Evolutionary conservation across 2,329 filamentous ascomycete genomes (phyloP), one percentile per base, ranked within the genome.

Genomic region (Fusarium sp.): DNA sequence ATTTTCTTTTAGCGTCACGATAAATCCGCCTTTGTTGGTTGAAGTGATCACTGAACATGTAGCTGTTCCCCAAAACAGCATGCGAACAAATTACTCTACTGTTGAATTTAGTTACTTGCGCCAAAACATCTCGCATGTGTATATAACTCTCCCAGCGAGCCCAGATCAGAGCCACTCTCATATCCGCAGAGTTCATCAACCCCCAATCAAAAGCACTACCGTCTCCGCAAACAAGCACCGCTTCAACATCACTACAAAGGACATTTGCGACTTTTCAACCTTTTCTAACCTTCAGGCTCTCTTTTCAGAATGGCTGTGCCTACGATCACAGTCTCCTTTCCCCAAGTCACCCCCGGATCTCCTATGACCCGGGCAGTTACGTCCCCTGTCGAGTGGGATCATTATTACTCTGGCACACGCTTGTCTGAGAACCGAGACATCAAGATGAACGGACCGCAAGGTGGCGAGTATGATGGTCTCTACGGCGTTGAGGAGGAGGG

Each of bases 391-490:
- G 33, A 54, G 10, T 54, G 49, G 35, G 19, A 54, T n/a, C 49
- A 54, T 10, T 27, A 39, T 38, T 41, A 54, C 19, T 54, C 48
- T 18, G n/a, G 33, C 18, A 11, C 48, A 35, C n/a, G 9, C 31
- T 51, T 9, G 7, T 35, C 31, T 18, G 18, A 18, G 37, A 54
- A 41, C 15, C 35, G 3, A 39, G 35, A 29, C 5, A 27, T n/a
- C 4, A 12, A 39, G 7, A 41, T 41, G 35, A n/a, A 38, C 15
- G 7, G 3, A n/a, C 2, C 25, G 10, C 23, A 14, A 27, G 19
- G 11, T 29, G 5, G 1, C 5, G 25, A 54, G 10, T 1, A 39
- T 18, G 5, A 10, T n/a, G 0, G 33, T 54, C 1, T n/a, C 31
- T 7, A 5, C 10, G 7, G 10, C n/a, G 19, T 27, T 21, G 33